Base-by-base conservation (phyloP, 371 early-diverging fungal species). In the Enterospora canceri region DNA sequence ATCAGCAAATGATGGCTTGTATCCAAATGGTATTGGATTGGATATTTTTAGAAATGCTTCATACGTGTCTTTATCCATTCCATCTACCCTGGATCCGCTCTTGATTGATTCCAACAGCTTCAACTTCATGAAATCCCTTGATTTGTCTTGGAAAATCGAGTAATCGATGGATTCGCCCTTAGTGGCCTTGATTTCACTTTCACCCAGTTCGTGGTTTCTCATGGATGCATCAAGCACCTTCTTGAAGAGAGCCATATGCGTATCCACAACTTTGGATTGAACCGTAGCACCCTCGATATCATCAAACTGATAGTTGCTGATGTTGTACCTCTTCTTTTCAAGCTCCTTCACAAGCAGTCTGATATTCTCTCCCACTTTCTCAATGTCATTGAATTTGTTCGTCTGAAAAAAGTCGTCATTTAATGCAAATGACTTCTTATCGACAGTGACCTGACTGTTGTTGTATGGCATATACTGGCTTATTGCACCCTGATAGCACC, bases 401-500 rank as follows among this genome's bases (percentile, higher is more conserved):
- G 59, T 58, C 34, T 65, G 26, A 28, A 76, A 75, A 56, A 77
- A 77, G 15, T 31, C 21, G 51, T 77, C 72, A n/a, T 62, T 56
- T 30, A 64, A 18, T 21, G 18, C 15, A 40, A 23, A 64, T 8
- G 8, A 12, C 26, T 33, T 28, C 26, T 71, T 59, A 0, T 15
- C 15, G 76, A 94, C 82, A 69, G 90, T 89, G 0, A 94, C 91
- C 40, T 93, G 80, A 32, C 92, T 91, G 76, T 94, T 90, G 63
- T 84, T 83, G 69, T 94, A 92, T 0, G 91, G 91, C 57, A 94
- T 82, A 67, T 92, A 79, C 69, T 95, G 94, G 77, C 93, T 90
- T 1, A 96, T 89, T 91, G 96, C 91, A 1, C 95, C 90, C 72
- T 95, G 94, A 75, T 97, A 97, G 5, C 92, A 92, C 98, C 98